Percentiles rank a stretch among this genome's conserved stretches.
Conservation (phyloP, 164 flowering plant species). For the Malania oleifera region DNA sequence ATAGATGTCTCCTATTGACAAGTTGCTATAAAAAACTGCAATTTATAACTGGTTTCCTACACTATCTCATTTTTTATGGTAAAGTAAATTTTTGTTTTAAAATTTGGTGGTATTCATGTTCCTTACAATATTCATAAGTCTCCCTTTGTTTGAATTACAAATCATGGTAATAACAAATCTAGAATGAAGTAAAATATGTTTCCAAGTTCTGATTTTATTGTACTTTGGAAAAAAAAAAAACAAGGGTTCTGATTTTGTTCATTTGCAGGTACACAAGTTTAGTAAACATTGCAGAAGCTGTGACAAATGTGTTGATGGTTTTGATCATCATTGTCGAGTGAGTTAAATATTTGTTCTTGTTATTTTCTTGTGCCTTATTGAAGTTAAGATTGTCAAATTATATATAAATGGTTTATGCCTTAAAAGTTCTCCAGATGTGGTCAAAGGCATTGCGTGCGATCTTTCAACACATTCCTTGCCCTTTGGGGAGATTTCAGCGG, state of each 20-base stretch:
- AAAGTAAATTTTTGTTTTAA: not conserved
- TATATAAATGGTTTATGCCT: too few relatives aligned
- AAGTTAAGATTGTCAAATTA: too few relatives aligned
- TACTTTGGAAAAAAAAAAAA: not conserved
- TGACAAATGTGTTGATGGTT: slow-evolving; percentile 90
- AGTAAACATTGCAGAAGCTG: slow-evolving; percentile 94
- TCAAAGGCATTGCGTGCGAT: too few relatives aligned
- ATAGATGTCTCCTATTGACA: not conserved
- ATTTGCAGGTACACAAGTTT: slow-evolving; percentile 65
- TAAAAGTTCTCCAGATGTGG: too few relatives aligned
- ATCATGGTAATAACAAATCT: not conserved
- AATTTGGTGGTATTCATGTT: not conserved
- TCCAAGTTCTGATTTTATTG: not conserved
- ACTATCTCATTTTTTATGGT: not conserved
- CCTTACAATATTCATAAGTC: not conserved
- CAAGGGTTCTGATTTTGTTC: not conserved
- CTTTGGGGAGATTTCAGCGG: too few relatives aligned
- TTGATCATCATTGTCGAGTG: slow-evolving; percentile 95
- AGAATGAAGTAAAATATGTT: not conserved
- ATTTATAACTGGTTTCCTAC: too few relatives aligned
- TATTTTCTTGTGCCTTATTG: too few relatives aligned
- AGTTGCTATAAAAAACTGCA: too few relatives aligned
- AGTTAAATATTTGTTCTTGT: slow-evolving; percentile 9
- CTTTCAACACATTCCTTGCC: too few relatives aligned
- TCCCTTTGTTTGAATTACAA: not conserved